Evolutionary conservation across 306 rosid species (phyloP), one percentile per base, ranked within the genome.

Genomic region (Begonia masoniana): DNA sequence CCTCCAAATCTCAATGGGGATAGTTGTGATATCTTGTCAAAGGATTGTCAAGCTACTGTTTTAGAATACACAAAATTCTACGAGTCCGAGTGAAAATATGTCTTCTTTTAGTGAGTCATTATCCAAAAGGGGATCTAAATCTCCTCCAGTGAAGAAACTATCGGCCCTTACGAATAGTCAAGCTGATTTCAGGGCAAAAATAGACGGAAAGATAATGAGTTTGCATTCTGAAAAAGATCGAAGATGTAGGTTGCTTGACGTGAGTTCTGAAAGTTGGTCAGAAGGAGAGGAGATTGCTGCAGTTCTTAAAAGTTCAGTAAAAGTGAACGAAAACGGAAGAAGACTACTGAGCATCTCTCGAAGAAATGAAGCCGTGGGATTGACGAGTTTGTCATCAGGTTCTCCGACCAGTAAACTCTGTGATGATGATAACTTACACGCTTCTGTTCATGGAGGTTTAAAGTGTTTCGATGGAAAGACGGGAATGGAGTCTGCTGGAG

Each of bases 181-280:
- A 51, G 54, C 24, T 54, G 69, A 43, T 39, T 19, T 51, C 45
- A 46, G 47, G 45, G 46, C 64, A 13, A 61, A 63, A 19, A 43
- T 17, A 14, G 79, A 70, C 26, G 67, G 63, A 5, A 68, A 58
- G 54, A 23, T 16, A 10, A 50, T 51, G 46, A 64, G 19, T 51
- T 23, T 36, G 67, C 59, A 51, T 63, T 61, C 76, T 36, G 74
- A 41, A 52, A 60, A 24, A 5, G 51, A 52, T 49, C 64, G 17
- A 55, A 57, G 42, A 12, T 53, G 31, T 74, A 67, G 70, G 63
- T 73, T 71, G 52, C 59, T 65, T 49, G 65, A 67, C 48, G 64
- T 39, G 50, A 56, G 48, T 49, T 63, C 41, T 36, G 75, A 46
- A 58, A 74, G 65, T 57, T 68, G 51, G 48, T 65, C 55, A 52